Percentiles rank a stretch among this genome's conserved stretches.
Evolutionary conservation across 108 stramenopile species (phyloP).

Genomic region (Cyclotella cryptica): DNA sequence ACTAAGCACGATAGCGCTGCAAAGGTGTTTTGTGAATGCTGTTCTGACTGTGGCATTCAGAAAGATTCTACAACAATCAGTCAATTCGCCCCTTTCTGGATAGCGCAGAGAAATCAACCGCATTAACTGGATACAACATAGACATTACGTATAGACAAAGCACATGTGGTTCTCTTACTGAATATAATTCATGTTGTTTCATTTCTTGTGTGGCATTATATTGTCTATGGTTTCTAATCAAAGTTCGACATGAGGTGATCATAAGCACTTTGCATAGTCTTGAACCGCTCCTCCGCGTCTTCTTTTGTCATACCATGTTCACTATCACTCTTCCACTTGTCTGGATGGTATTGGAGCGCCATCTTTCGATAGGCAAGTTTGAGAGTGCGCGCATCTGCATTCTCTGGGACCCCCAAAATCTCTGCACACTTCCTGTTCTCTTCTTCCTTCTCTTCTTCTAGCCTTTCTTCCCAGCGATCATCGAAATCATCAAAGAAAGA

Average conservation of each 20-base stretch:
- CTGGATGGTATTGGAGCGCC: slow-evolving; percentile 44
- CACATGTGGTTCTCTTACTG: too few species aligned
- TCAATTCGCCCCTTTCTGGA: neutral
- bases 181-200: too few species aligned
- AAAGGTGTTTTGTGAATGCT: slow-evolving; percentile 21
- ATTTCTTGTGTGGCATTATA: too few species aligned
- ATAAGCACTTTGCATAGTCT: slow-evolving; percentile 35
- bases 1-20: neutral
- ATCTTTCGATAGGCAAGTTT: slow-evolving; percentile 37
- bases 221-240: neutral
- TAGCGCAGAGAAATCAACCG: neutral
- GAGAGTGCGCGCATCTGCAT: slow-evolving; percentile 29
- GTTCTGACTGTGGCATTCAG: slow-evolving; percentile 3
- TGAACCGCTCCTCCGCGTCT: slow-evolving; percentile 41
- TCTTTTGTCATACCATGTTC: slow-evolving; percentile 40
- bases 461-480: slow-evolving; percentile 28
- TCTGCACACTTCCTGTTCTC: slow-evolving; percentile 35
- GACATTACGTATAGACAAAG: too few species aligned
- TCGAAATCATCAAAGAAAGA: slow-evolving; percentile 41
- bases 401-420: slow-evolving; percentile 32
- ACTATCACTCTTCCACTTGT: slow-evolving; percentile 44
- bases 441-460: slow-evolving; percentile 25
- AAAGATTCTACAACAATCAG: neutral
- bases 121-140: neutral
- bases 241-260: slow-evolving; percentile 49